Evolutionary conservation across 179 eudicot genomes (phyloP), one percentile per base, ranked within the genome.

Genomic region (Amaranthus tricolor): DNA sequence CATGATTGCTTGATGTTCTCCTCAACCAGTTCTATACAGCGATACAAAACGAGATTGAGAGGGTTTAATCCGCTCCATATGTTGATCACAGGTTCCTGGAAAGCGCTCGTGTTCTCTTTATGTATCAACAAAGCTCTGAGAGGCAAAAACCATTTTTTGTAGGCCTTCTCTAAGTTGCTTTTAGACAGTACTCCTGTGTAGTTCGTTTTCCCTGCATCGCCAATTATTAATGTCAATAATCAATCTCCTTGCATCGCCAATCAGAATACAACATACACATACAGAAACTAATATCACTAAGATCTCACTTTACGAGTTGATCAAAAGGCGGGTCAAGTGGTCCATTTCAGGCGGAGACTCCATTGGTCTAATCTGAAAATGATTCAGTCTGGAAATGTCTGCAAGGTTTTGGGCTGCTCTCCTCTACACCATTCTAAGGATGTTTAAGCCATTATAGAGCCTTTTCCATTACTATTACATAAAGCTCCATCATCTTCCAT

Each of bases 11-110:
- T 76, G 44, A 93, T 79, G 79, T 79, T 83, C 75, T 88, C 92
- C 80, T 95, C 96, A 4, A 90, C 91, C 51, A 95, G 97, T 78
- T 95, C 97, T 65, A 93, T 87, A 73, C 97, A 93, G 31, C 90
- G 97, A 66, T 88, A 84, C 68, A 93, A 68, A 69, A 95, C 99
- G 14, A 90, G 75, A 85, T 90, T 92, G 52, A 95, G 69, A 1
- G 99, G 99, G 84, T 95, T 90, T 45, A 95, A 74, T 7, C 83
- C 87, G 59, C 97, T 89, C 45, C 84, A 45, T 45, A 79, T 69
- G 74, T 89, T 93, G 49, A 71, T 10, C 17, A 84, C 72, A n/a
- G 82, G 68, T 72, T 80, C 72, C 47, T 88, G 83, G 15, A 40
- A 31, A 71, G 89, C 88, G n/a, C 76, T 77, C 65, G 72, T 83